phyloP scores from a whole-genome alignment of 176 grass and related monocot genomes.

The Saccharum spontaneum region DNA sequence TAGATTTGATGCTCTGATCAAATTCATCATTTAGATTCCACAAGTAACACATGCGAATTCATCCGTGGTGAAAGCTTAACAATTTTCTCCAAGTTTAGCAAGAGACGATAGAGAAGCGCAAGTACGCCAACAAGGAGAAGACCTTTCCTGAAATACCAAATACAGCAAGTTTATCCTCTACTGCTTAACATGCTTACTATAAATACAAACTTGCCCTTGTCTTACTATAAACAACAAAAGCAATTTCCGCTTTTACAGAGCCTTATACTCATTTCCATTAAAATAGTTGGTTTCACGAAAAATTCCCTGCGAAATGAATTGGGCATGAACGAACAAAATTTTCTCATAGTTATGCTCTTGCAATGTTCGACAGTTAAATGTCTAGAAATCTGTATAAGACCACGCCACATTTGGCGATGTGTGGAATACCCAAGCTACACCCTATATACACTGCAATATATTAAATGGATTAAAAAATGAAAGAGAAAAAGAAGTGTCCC shows the following conservation, averaged over 20 bases:
- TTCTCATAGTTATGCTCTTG: neutral
- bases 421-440: slow-evolving; percentile 35
- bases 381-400: neutral
- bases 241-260: neutral
- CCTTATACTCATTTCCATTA: neutral
- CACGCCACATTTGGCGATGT: slow-evolving; percentile 15
- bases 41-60: neutral
- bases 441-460: slow-evolving; percentile 53
- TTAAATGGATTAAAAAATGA: slow-evolving; percentile 33
- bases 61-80: neutral
- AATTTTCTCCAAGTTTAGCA: neutral
- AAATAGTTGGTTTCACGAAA: slow-evolving; percentile 6
- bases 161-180: neutral
- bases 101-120: neutral
- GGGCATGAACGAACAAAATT: slow-evolving; percentile 33
- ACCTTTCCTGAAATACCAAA: neutral
- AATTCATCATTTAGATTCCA: neutral
- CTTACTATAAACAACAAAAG: neutral
- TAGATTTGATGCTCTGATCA: neutral
- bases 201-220: neutral
- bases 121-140: neutral
- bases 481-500: neutral
- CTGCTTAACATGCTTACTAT: neutral
- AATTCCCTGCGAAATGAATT: slow-evolving; percentile 1
- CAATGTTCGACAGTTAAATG: slow-evolving; percentile 24